These are phyloP conservation scores for Yamadazyma spencermartinsiae DNA, from an alignment of 1,139 yeast species.

Conservation along the genomic window DNA sequence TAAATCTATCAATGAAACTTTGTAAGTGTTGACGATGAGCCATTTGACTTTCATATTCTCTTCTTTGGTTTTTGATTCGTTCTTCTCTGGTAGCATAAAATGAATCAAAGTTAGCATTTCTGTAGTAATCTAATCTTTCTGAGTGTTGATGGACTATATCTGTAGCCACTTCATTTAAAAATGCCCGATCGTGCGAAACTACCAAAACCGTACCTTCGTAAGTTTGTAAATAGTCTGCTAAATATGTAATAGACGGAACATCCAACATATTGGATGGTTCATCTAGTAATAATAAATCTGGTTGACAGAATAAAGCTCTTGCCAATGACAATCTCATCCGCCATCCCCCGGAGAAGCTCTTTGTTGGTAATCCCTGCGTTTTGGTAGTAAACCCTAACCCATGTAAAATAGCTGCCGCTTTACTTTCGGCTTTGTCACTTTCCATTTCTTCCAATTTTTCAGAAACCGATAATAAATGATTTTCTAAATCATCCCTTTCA, in stretches of 20 bases:
- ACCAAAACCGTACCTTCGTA: conserved; percentile 92
- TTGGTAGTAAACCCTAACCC: conserved; percentile 94
- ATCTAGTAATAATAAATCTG: conserved; percentile 87
- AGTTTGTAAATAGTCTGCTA: conserved; percentile 84
- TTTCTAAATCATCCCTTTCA: conserved; percentile 84
- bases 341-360: conserved; percentile 99
- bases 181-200: conserved; percentile 97
- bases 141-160: conserved; percentile 97
- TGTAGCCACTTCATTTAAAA: conserved; percentile 95
- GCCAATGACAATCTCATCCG: conserved; percentile 99
- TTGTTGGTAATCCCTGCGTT: conserved; percentile 79
- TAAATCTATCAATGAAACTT: conserved; percentile 88
- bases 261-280: conserved; percentile 99
- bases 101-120: conserved; percentile 91
- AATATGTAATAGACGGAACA: conserved; percentile 94
- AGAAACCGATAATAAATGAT: conserved; percentile 72
- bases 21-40: conserved; percentile 93
- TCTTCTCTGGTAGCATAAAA: conserved; percentile 95
- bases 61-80: conserved; percentile 86
- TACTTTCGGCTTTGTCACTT: conserved; percentile 94
- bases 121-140: conserved; percentile 91
- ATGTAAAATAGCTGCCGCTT: conserved; percentile 91
- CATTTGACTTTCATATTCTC: conserved; percentile 97
- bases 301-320: conserved; percentile 95
- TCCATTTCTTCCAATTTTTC: conserved; percentile 90